Evolutionary conservation across 139 green algal genomes (phyloP).

Genomic region (Limnomonas spitsbergensis): DNA sequence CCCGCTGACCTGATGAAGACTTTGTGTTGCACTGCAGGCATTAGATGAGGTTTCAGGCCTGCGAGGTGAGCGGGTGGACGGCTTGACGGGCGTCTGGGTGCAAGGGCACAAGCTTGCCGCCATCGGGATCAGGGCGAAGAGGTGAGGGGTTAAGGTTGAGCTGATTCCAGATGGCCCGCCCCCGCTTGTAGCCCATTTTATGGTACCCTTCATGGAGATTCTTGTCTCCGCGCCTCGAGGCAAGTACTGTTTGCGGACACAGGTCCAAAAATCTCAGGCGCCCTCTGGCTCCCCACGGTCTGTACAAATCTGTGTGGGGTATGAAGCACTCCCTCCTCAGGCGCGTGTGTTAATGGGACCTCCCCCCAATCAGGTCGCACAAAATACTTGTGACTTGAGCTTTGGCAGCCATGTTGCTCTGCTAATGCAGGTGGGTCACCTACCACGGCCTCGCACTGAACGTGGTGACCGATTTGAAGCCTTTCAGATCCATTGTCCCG

Average conservation of each 20-base stretch:
- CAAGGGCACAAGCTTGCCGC: conserved; percentile 86
- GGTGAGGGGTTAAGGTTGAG: conserved; percentile 10
- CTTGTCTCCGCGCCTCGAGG: no score
- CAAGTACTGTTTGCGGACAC: not conserved
- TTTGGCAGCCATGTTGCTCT: not conserved
- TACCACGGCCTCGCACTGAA: conserved; percentile 92
- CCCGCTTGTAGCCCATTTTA: no score
- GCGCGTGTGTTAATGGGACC: no score
- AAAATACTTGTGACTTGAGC: not conserved
- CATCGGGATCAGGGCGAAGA: conserved; percentile 85
- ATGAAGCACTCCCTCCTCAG: no score
- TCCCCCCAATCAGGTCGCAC: no score
- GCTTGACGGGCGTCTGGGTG: conserved; percentile 84
- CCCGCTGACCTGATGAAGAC: no score
- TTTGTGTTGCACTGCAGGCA: no score
- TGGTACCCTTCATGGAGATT: no score
- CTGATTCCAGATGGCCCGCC: no score
- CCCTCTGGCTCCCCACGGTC: no score
- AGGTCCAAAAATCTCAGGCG: no score
- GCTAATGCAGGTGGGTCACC: conserved; percentile 60
- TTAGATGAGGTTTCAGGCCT: conserved; percentile 40
- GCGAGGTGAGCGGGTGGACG: conserved; percentile 32
- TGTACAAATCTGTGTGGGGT: no score
- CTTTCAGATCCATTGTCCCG: conserved; percentile 77
- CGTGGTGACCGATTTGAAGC: conserved; percentile 69